Percentiles rank a stretch among this genome's conserved stretches.
phyloP scores from a whole-genome alignment of 768 basidiomycete species.

The Paxillus ammoniavirescens region DNA sequence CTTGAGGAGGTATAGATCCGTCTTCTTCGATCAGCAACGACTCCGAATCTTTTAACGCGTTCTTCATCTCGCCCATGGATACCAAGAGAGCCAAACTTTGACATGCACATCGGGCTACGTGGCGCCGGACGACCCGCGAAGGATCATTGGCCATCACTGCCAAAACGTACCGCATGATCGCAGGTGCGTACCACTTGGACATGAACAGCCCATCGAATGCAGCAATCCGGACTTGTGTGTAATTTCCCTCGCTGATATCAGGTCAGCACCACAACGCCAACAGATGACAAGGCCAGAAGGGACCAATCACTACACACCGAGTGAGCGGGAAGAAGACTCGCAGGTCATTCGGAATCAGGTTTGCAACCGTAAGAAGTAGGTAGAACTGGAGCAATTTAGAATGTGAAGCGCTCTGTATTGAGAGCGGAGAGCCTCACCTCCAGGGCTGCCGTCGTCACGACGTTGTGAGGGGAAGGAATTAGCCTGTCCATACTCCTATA shows the following conservation, averaged over 20 bases:
- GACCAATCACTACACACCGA: constrained; percentile 49
- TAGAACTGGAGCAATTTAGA: constrained; percentile 57
- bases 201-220: constrained; percentile 94
- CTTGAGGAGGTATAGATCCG: constrained; percentile 65
- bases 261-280: constrained; percentile 6
- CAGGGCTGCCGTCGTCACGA: constrained; percentile 85
- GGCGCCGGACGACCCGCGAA: constrained; percentile 78
- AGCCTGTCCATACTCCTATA: constrained; percentile 94
- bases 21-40: constrained; percentile 85
- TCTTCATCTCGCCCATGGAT: constrained; percentile 89
- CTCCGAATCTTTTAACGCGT: constrained; percentile 68
- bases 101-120: constrained; percentile 83
- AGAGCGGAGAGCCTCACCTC: constrained; percentile 57
- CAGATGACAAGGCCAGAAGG: not conserved
- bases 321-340: constrained; percentile 85
- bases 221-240: constrained; percentile 83
- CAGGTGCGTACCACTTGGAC: constrained; percentile 81
- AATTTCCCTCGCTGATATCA: constrained; percentile 81
- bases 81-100: constrained; percentile 85
- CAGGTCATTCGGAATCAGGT: constrained; percentile 74
- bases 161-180: constrained; percentile 84
- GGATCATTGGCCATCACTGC: constrained; percentile 85
- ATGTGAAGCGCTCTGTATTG: constrained; percentile 1
- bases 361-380: constrained; percentile 71
- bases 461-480: constrained; percentile 92